Percentiles rank a stretch among this genome's conserved stretches.
Conservation (phyloP, 768 basidiomycete genomes). For the Suillus tomentosus region DNA sequence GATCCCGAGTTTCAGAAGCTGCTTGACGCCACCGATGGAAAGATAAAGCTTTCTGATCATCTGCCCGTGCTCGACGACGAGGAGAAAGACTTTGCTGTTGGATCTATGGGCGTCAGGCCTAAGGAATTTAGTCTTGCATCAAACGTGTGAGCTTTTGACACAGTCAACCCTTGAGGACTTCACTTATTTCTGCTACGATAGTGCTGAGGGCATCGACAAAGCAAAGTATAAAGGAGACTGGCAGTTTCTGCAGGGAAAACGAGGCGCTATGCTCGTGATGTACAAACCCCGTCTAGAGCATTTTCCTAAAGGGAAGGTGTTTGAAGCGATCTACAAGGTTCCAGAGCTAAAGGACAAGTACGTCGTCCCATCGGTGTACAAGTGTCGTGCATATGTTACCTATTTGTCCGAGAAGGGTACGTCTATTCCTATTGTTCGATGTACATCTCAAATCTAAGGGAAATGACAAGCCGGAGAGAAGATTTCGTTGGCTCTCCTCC, state of each 20-base stretch:
- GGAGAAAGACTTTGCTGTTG: conserved; percentile 28
- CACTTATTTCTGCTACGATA: neutral
- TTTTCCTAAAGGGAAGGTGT: conserved; percentile 24
- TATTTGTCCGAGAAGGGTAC: conserved; percentile 33
- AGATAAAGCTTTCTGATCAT: conserved; percentile 22
- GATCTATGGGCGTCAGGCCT: conserved; percentile 21
- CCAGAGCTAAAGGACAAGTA: conserved; percentile 31
- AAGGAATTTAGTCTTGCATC: conserved; percentile 18
- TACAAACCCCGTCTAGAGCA: conserved; percentile 26
- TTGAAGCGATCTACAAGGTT: conserved; percentile 28
- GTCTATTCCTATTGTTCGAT: neutral
- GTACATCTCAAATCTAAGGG: neutral
- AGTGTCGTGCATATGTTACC: conserved; percentile 36
- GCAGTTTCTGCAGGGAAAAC: conserved; percentile 31
- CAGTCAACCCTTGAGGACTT: neutral
- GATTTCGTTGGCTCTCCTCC: conserved; percentile 26
- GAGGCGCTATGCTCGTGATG: conserved; percentile 39
- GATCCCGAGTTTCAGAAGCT: conserved; percentile 18
- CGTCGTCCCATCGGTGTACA: conserved; percentile 34
- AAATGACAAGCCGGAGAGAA: conserved; percentile 25
- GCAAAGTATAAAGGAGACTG: conserved; percentile 36
- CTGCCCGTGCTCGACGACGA: conserved; percentile 15
- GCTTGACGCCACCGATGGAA: conserved; percentile 21
- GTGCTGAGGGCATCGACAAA: conserved; percentile 27
- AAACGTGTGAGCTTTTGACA: conserved; percentile 16